Evolutionary conservation across 2,329 filamentous ascomycete species (phyloP), one percentile per base, ranked within the genome.

Genomic region (Diaporthe aspalathi): DNA sequence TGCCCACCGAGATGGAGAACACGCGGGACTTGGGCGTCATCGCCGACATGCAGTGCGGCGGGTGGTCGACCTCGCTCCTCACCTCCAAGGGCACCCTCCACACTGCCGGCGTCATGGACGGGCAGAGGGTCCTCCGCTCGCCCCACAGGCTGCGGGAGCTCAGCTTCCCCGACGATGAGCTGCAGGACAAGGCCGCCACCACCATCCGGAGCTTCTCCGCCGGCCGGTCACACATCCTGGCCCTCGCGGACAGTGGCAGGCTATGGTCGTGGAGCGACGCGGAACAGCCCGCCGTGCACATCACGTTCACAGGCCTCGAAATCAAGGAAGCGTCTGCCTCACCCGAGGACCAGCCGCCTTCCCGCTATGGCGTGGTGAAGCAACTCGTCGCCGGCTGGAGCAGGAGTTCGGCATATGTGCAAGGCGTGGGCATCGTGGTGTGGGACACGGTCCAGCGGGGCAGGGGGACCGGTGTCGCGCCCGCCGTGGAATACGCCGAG

Each of bases 211-310:
- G 35, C 4, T 63, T 63, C n/a, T 63, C 60, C 4, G 43, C 60
- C 7, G 60, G 60, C 1, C 40, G 60, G 11, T 63, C 60, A 2
- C 60, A 63, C 14, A 22, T 63, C 27, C 6, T 63, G 7, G 60
- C 60, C 43, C 60, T 49, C 12, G 47, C 60, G 6, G 60, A 63
- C n/a, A 63, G 11, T 17, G 60, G 60, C 20, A 63, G 27, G 29
- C 29, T 63, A 11, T 63, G 60, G 60, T 63, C 60, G 20, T 63
- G 60, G 60, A 17, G 5, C 20, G 60, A 63, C 8, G 60, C 60
- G 20, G 49, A 63, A 1, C 27, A 63, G 43, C 43, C 43, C 12
- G 43, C 43, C 6, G 3, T 49, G 12, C 8, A 5, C 20, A 8
- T 63, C 22, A 63, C 5, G 0, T 24, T 63, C 45, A 14, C 43